Evolutionary conservation across 2,329 filamentous ascomycete species (phyloP), one percentile per base, ranked within the genome.

Genomic region (Fusarium udum): DNA sequence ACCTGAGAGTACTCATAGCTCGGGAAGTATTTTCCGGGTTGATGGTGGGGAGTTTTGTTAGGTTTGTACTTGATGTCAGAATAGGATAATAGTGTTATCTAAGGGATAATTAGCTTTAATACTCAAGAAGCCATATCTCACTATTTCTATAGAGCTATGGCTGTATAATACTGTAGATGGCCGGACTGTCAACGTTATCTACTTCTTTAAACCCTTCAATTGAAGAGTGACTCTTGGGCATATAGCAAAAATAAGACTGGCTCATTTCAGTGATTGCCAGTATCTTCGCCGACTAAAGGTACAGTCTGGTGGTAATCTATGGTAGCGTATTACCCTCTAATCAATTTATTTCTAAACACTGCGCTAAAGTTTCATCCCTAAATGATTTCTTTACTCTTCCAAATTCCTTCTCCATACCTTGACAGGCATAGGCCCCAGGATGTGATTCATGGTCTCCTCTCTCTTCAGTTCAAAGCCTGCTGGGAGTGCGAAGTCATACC

Each of bases 401-500:
- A 58, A n/a, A n/a, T 37, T 32, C 8, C 55, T 16, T n/a, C 26
- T 43, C 55, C 55, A 58, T 2, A 58, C 18, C 11, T 58, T 48
- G 14, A 58, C 40, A 13, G 55, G 55, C 55, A 58, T 58, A 34
- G 39, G n/a, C 24, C 55, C 40, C 4, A 58, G 32, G 15, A 48
- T 58, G 7, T 58, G 55, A 5, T 58, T 58, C 40, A 58, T 58
- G 5, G 55, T 58, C 55, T 58, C 55, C 55, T 58, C 55, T 14
- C 55, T 46, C 55, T 58, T 37, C 3, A 58, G 10, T 8, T 58
- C 31, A 11, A 58, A 58, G 9, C 55, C 55, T 20, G 39, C 40
- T n/a, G 24, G 55, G 13, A 58, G 24, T 1, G 40, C 31, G 20
- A 58, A 46, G 3, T 48, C 81, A 60, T 83, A 86, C 2, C 83